phyloP scores from a whole-genome alignment of 1,284 basidiomycete genomes.

The Heterobasidion irregulare region DNA sequence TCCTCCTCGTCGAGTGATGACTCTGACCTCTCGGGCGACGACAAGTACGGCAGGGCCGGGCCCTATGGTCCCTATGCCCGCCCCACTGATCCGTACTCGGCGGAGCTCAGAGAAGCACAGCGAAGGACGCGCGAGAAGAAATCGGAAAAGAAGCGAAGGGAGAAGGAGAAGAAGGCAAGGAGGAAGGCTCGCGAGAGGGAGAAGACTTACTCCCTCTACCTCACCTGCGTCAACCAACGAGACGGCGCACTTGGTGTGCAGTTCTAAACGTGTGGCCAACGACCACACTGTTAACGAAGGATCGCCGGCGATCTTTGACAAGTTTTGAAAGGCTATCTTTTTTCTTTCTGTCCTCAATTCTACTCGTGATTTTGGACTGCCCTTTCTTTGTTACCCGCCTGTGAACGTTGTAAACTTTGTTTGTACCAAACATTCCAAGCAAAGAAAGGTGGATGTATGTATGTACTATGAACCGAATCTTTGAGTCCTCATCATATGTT shows the following conservation, averaged over 20 bases:
- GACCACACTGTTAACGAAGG: too few relatives aligned
- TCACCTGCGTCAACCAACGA: constrained; percentile 38
- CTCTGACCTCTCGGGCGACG: constrained; percentile 19
- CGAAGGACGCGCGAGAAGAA: constrained; percentile 42
- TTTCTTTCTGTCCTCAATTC: too few relatives aligned
- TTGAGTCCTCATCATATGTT: too few relatives aligned
- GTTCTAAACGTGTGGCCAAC: too few relatives aligned
- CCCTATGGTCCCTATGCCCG: constrained; percentile 25
- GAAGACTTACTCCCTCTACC: constrained; percentile 52
- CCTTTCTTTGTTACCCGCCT: too few relatives aligned
- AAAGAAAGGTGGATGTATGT: too few relatives aligned
- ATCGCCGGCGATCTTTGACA: too few relatives aligned
- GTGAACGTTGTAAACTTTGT: too few relatives aligned
- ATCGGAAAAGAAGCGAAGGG: constrained; percentile 48
- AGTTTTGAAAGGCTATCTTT: too few relatives aligned
- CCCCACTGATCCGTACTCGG: constrained; percentile 19
- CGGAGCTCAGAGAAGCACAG: constrained; percentile 38
- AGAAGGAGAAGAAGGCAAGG: constrained; percentile 53
- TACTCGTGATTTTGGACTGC: too few relatives aligned
- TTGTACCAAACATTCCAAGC: too few relatives aligned
- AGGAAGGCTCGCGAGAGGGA: constrained; percentile 49
- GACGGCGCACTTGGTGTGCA: constrained; percentile 5
- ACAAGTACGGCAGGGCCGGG: constrained; percentile 31
- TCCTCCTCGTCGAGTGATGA: constrained; percentile 22
- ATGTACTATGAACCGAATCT: too few relatives aligned